Conservation (phyloP, 2,329 filamentous ascomycete species). For the Colletotrichum sp. region DNA sequence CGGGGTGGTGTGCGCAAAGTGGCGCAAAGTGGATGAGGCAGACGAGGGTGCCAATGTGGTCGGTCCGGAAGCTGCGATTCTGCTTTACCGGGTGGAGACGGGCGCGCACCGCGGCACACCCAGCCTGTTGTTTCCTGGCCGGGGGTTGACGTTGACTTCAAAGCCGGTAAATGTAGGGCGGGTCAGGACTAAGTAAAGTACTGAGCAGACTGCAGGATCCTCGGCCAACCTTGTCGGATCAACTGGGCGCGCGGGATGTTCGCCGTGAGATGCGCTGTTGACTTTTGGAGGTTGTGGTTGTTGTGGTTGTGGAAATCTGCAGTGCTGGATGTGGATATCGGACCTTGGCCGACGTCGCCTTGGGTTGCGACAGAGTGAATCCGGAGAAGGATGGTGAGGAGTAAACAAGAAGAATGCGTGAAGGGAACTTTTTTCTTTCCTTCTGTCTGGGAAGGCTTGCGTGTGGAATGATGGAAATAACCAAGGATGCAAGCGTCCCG, state of each 20-base stretch:
- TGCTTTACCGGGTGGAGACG: slow-evolving; percentile 11
- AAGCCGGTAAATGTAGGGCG: not conserved
- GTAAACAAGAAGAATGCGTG: not conserved
- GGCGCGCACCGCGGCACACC: slow-evolving; percentile 10
- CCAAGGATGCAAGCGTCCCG: not conserved
- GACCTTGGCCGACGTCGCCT: not conserved
- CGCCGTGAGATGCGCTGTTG: not conserved
- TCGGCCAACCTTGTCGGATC: not conserved
- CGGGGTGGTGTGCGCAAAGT: slow-evolving; percentile 1
- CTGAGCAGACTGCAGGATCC: not conserved
- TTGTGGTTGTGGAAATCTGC: not conserved
- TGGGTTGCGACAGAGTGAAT: not conserved
- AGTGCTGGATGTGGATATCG: not conserved
- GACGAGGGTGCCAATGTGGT: slow-evolving; percentile 1
- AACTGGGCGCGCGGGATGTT: not conserved
- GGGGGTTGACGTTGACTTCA: not conserved
- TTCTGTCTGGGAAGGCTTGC: not conserved
- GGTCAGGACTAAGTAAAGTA: not conserved
- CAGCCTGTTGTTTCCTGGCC: not conserved
- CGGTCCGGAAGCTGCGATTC: slow-evolving; percentile 15
- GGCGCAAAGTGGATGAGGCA: slow-evolving; percentile 13
- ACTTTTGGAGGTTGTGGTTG: not conserved
- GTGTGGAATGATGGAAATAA: not conserved
- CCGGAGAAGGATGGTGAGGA: not conserved
- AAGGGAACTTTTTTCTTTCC: not conserved